Percentiles rank a stretch among this genome's conserved stretches.
These are phyloP conservation scores for Ceratocystis cubensis DNA, from an alignment of 2,329 filamentous ascomycete species.

Conservation along the genomic window DNA sequence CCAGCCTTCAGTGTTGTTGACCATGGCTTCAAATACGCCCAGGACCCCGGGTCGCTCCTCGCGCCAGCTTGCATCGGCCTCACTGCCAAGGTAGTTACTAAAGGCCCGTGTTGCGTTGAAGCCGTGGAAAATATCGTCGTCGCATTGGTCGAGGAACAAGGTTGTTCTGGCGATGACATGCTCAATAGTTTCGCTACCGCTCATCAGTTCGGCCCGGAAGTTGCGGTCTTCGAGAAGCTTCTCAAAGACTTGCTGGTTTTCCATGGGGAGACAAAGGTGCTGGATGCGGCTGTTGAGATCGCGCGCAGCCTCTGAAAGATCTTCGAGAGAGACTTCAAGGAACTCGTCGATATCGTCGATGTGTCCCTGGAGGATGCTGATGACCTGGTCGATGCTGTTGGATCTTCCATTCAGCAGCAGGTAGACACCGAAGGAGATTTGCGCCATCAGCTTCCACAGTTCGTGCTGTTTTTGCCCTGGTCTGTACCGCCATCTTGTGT, in stretches of 20 bases:
- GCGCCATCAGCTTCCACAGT: constrained; percentile 76
- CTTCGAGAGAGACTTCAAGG: constrained; percentile 71
- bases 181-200: constrained; percentile 83
- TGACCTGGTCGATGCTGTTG: constrained; percentile 77
- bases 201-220: constrained; percentile 70
- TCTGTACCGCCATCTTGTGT: constrained; percentile 62
- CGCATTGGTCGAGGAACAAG: constrained; percentile 58
- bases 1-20: constrained; percentile 86
- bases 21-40: constrained; percentile 79
- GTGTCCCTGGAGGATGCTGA: constrained; percentile 78
- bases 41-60: constrained; percentile 49
- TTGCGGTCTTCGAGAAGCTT: constrained; percentile 72
- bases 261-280: constrained; percentile 68
- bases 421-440: constrained; percentile 89
- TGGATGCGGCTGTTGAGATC: constrained; percentile 73
- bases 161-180: constrained; percentile 74
- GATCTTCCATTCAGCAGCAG: constrained; percentile 73
- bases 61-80: constrained; percentile 50
- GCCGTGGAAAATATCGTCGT: constrained; percentile 69
- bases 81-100: constrained; percentile 56
- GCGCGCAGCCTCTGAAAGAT: constrained; percentile 62
- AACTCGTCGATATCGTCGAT: constrained; percentile 92
- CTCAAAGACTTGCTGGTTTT: constrained; percentile 72
- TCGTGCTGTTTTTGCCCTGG: constrained; percentile 71
- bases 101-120: constrained; percentile 65